Conservation (phyloP, 768 basidiomycete genomes). For the Termitomyces bulborhizus region DNA sequence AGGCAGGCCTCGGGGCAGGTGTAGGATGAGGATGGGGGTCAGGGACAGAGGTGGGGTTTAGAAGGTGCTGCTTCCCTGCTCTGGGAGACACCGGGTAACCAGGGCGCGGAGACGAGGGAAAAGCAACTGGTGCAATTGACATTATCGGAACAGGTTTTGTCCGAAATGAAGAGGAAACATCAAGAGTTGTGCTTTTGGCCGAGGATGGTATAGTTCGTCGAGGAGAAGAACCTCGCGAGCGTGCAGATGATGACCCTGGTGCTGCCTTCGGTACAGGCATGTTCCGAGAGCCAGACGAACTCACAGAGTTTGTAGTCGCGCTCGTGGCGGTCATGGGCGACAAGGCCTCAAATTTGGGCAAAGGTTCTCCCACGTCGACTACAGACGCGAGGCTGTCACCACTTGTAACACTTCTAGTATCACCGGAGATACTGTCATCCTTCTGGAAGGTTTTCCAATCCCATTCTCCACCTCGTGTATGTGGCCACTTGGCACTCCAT, state of each 20-base stretch:
- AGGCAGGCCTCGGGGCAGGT: constrained; percentile 54
- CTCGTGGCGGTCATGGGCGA: constrained; percentile 16
- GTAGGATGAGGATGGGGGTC: constrained; percentile 76
- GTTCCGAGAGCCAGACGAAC: constrained; percentile 5
- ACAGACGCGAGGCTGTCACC: constrained; percentile 37
- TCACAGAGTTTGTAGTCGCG: constrained; percentile 14
- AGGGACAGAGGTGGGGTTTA: constrained; percentile 25
- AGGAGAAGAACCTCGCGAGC: constrained; percentile 15
- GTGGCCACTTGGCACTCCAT: constrained; percentile 56
- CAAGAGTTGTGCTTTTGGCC: constrained; percentile 7
- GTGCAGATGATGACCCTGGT: constrained; percentile 1
- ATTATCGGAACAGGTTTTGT: constrained; percentile 35
- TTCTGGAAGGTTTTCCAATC: constrained; percentile 63
- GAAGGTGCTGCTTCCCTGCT: constrained; percentile 28
- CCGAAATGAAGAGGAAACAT: constrained; percentile 20
- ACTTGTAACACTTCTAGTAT: constrained; percentile 45
- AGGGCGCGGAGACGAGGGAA: constrained; percentile 26
- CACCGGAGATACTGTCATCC: constrained; percentile 23
- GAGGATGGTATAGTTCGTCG: constrained; percentile 20
- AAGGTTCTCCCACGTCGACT: constrained; percentile 22
- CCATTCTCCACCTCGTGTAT: constrained; percentile 49
- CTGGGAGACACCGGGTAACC: constrained; percentile 43
- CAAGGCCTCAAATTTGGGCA: constrained; percentile 22
- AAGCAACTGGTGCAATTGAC: constrained; percentile 27
- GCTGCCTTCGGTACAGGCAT: constrained; percentile 3